These are phyloP conservation scores for Arxiozyma bovina DNA, from an alignment of 1,139 yeast genomes.

Conservation along the genomic window DNA sequence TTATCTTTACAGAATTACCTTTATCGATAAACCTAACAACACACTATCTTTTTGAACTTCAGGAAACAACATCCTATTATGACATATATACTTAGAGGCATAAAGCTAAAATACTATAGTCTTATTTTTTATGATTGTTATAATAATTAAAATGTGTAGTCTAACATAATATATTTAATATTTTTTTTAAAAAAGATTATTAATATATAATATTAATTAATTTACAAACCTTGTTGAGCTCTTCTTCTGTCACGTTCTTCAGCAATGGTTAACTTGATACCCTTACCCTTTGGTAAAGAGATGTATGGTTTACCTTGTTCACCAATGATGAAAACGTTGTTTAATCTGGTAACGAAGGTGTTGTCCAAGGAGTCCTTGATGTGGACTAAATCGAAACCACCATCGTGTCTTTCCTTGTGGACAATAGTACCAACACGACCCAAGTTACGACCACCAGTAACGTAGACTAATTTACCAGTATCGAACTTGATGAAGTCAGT, in stretches of 20 bases:
- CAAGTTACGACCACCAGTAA: slow-evolving; percentile 99
- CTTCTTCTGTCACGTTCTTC: slow-evolving; percentile 99
- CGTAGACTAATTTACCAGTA: slow-evolving; percentile 93
- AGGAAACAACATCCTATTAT: too few species aligned
- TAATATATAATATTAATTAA: slow-evolving; percentile 4
- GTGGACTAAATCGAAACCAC: slow-evolving; percentile 99
- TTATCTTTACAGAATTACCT: neutral
- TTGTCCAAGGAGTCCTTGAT: slow-evolving; percentile 95
- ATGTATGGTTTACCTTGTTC: slow-evolving; percentile 96
- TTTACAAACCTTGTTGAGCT: slow-evolving; percentile 48
- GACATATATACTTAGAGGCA: too few species aligned
- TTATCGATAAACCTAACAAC: neutral
- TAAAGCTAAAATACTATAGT: neutral
- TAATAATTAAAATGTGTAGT: neutral
- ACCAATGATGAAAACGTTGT: slow-evolving; percentile 95
- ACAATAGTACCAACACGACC: slow-evolving; percentile 98
- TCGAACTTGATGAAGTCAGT: slow-evolving; percentile 88
- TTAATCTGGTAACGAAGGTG: slow-evolving; percentile 96
- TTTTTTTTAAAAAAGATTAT: neutral
- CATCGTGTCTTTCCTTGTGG: slow-evolving; percentile 99
- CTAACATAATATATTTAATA: slow-evolving; percentile 1
- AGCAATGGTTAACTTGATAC: slow-evolving; percentile 94
- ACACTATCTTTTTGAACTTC: neutral
- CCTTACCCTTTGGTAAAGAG: slow-evolving; percentile 99
- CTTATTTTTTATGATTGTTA: neutral